Conservation (phyloP, 106 monocot species). For the Phalaenopsis equestris region DNA sequence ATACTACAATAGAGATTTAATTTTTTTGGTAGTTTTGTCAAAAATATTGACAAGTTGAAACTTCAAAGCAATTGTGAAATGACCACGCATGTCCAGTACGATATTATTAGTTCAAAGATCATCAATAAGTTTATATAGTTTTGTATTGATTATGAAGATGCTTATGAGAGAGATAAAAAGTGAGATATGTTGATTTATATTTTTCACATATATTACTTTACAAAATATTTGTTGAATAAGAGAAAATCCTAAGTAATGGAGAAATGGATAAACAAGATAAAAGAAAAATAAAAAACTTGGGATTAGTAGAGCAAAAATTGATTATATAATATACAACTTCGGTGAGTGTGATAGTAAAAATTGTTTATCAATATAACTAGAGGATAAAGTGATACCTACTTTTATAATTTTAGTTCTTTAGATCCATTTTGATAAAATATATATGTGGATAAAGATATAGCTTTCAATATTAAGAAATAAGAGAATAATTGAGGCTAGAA, state of each 20-base stretch:
- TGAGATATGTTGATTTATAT: neutral
- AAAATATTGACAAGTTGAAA: too few species aligned
- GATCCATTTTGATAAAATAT: neutral
- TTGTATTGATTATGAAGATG: neutral
- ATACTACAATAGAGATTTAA: neutral
- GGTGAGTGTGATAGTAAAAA: neutral
- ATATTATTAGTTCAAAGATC: too few species aligned
- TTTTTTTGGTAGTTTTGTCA: too few species aligned
- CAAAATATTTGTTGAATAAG: neutral
- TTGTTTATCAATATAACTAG: neutral
- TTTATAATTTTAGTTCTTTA: neutral
- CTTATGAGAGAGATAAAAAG: neutral
- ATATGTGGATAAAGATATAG: neutral
- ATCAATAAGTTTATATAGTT: too few species aligned
- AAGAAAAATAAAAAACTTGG: neutral
- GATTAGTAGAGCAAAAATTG: neutral
- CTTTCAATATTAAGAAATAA: neutral
- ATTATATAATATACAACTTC: neutral
- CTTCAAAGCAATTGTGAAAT: neutral
- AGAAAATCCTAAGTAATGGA: neutral
- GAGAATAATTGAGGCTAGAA: neutral
- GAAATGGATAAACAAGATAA: neutral
- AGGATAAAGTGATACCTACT: neutral
- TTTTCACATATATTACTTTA: neutral
- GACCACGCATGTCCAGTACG: neutral